A percentile compares a stretch with the other conserved stretches of the same genome.
Evolutionary conservation across 257 asterid genomes (phyloP).

Genomic region (Fraxinus cuspidata): DNA sequence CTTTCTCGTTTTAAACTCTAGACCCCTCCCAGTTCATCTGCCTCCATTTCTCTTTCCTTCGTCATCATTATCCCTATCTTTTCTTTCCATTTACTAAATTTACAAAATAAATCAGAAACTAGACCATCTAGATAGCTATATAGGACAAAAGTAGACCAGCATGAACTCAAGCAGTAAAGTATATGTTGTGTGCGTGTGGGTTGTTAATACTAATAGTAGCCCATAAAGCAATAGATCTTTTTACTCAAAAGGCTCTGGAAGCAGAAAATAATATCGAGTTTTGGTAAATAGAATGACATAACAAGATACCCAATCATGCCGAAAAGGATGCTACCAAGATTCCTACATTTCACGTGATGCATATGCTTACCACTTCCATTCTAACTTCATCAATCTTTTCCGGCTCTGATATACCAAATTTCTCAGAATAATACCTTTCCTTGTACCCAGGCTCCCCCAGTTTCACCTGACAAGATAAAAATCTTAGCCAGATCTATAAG

Average conservation of each 20-base stretch:
- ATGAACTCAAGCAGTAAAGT: slow-evolving; percentile 12
- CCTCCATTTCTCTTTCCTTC: not conserved
- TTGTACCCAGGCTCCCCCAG: slow-evolving; percentile 97
- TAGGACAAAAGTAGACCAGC: not conserved
- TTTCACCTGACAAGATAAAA: slow-evolving; percentile 58
- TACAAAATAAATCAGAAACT: not conserved
- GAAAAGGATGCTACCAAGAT: slow-evolving; percentile 19
- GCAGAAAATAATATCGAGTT: not conserved
- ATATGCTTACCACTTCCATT: slow-evolving; percentile 70
- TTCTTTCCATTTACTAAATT: not conserved
- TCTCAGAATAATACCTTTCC: slow-evolving; percentile 90
- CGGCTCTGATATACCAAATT: slow-evolving; percentile 64
- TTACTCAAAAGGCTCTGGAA: not conserved
- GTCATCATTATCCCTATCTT: not conserved
- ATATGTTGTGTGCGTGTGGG: not conserved
- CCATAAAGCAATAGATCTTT: slow-evolving; percentile 8
- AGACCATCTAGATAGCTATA: not conserved
- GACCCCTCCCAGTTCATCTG: not conserved
- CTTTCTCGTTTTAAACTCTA: not conserved
- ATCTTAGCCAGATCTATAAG: slow-evolving; percentile 19
- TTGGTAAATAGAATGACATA: not conserved
- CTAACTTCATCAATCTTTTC: slow-evolving; percentile 67
- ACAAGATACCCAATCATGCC: slow-evolving; percentile 8
- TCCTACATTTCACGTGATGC: slow-evolving; percentile 18
- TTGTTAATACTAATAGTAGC: not conserved